phyloP scores from a whole-genome alignment of 306 rosid species.

The Purshia tridentata region DNA sequence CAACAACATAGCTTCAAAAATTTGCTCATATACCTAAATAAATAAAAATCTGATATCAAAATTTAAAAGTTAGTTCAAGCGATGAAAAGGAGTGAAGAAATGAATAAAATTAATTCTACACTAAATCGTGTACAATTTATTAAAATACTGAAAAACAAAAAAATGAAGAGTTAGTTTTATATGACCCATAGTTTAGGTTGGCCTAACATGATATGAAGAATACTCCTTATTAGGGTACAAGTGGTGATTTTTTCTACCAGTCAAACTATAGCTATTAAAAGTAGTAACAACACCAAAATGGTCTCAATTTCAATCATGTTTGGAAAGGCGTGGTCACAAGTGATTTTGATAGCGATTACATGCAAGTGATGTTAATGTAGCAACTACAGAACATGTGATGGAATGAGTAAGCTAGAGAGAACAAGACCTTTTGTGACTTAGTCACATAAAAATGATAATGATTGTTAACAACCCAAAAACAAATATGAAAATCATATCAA shows the following conservation, averaged over 20 bases:
- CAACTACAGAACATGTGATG: constrained; percentile 18
- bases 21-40: no score
- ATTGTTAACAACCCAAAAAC: background rate
- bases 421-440: background rate
- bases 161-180: no score
- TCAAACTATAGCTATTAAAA: background rate
- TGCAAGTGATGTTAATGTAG: constrained; percentile 19
- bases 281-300: background rate
- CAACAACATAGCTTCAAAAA: no score
- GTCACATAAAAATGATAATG: background rate
- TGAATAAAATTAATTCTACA: no score
- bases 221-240: no score
- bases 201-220: no score
- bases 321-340: constrained; percentile 8
- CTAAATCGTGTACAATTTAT: no score
- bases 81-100: no score
- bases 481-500: background rate
- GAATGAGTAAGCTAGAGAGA: constrained; percentile 6
- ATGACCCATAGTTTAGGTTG: no score
- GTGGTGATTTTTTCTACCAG: background rate
- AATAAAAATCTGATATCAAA: no score
- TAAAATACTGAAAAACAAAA: no score
- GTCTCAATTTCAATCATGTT: constrained; percentile 18
- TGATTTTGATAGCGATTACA: constrained; percentile 25
- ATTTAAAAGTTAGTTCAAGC: no score